These are phyloP conservation scores for Penicillium sp. DNA, from an alignment of 2,329 filamentous ascomycete genomes.

Conservation along the genomic window DNA sequence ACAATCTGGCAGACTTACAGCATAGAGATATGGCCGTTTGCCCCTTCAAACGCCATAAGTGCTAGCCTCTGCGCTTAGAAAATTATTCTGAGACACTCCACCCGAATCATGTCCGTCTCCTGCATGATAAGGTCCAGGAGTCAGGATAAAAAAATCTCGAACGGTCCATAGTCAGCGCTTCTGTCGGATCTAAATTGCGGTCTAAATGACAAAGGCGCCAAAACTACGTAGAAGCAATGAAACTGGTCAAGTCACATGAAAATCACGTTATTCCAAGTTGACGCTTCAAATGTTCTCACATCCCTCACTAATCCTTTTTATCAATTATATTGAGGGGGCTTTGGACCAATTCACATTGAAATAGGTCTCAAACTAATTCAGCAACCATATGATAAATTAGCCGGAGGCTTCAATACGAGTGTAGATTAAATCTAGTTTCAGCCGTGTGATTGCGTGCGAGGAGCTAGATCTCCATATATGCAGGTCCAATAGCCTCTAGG, in stretches of 20 bases:
- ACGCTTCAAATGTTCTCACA: not conserved
- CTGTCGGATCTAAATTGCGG: not conserved
- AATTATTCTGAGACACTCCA: constrained; percentile 20
- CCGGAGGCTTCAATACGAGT: not conserved
- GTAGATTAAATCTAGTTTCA: not conserved
- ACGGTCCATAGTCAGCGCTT: not conserved
- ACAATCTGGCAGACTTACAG: not conserved
- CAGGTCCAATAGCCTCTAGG: not conserved
- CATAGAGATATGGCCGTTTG: not conserved
- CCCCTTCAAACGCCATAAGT: not conserved
- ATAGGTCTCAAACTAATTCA: not conserved
- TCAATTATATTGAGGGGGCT: not conserved
- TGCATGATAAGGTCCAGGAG: not conserved
- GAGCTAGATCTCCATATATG: not conserved
- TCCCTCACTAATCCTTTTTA: not conserved
- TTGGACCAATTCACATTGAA: not conserved
- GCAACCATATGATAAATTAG: not conserved
- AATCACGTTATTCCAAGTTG: not conserved
- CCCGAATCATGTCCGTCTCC: constrained; percentile 1
- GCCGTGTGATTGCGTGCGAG: not conserved
- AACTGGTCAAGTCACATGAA: not conserved
- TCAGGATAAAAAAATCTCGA: not conserved
- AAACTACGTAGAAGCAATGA: not conserved
- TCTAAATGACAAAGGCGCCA: not conserved
- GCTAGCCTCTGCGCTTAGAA: constrained; percentile 11